phyloP scores from a whole-genome alignment of 768 basidiomycete species.

The Boletellus sp. region DNA sequence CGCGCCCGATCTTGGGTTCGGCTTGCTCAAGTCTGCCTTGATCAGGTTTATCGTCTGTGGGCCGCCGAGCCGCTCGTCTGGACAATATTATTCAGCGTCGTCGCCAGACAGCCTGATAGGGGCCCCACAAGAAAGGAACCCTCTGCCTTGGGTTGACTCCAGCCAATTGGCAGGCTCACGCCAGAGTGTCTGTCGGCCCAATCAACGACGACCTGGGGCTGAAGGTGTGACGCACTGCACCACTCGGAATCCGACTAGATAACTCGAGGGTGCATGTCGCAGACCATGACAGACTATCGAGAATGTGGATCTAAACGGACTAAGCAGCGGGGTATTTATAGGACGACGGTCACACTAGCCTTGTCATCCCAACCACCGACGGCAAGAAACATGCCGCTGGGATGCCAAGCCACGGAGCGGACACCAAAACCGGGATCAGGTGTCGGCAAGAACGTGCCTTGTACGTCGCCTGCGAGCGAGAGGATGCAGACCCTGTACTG shows the following conservation, averaged over 20 bases:
- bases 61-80: conserved; percentile 65
- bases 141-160: conserved; percentile 76
- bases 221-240: conserved; percentile 45
- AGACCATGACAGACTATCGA: conserved; percentile 76
- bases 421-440: conserved; percentile 85
- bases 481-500: conserved; percentile 78
- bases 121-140: conserved; percentile 78
- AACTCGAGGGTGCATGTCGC: conserved; percentile 61
- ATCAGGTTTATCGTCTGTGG: conserved; percentile 49
- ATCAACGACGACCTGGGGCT: neutral
- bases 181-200: conserved; percentile 66
- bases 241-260: conserved; percentile 50
- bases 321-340: conserved; percentile 1
- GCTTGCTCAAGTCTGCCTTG: conserved; percentile 56
- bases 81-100: neutral
- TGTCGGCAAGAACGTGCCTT: conserved; percentile 66
- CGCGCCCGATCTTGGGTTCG: conserved; percentile 63
- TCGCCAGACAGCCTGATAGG: neutral
- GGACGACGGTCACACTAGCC: conserved; percentile 35
- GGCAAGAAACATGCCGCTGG: conserved; percentile 75
- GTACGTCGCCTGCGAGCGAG: conserved; percentile 58
- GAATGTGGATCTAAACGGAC: conserved; percentile 57
- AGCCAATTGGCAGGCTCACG: conserved; percentile 84
- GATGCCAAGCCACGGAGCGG: conserved; percentile 79
- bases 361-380: conserved; percentile 90